Conservation (phyloP, 2,329 filamentous ascomycete species). For the Colletotrichum gigasporum region DNA sequence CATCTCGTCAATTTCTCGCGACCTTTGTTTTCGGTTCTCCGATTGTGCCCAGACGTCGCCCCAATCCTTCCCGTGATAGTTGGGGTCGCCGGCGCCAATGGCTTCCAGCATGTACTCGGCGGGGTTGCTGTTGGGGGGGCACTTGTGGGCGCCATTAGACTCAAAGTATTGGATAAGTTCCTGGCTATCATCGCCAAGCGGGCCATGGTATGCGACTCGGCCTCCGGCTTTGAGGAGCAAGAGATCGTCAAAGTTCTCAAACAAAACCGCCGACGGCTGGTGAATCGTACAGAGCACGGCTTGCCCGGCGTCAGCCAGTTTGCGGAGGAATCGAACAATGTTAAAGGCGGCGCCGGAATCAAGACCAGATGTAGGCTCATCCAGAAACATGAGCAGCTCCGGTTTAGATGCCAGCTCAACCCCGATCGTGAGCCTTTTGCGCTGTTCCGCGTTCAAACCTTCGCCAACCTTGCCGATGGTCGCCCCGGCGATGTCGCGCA, state of each 20-base stretch:
- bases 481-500: conserved; percentile 73
- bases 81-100: conserved; percentile 70
- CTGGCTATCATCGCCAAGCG: conserved; percentile 59
- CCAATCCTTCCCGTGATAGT: conserved; percentile 70
- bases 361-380: conserved; percentile 68
- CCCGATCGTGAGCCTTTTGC: conserved; percentile 65
- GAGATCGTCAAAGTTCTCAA: conserved; percentile 66
- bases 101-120: conserved; percentile 66
- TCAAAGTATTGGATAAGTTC: conserved; percentile 62
- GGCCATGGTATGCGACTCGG: conserved; percentile 62
- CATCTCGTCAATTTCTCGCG: conserved; percentile 62
- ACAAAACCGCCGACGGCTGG: conserved; percentile 65
- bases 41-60: conserved; percentile 67
- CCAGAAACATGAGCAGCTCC: conserved; percentile 71
- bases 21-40: conserved; percentile 54
- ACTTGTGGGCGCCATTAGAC: conserved; percentile 56
- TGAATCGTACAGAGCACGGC: conserved; percentile 70
- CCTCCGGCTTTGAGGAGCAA: conserved; percentile 64
- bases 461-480: conserved; percentile 67
- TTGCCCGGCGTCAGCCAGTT: conserved; percentile 68
- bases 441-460: conserved; percentile 69
- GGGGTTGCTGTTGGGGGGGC: conserved; percentile 58
- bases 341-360: conserved; percentile 68
- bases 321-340: conserved; percentile 69
- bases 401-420: conserved; percentile 67